A percentile compares a stretch with the other conserved stretches of the same genome.
Conservation (phyloP, 768 basidiomycete species). For the Mycena metata region DNA sequence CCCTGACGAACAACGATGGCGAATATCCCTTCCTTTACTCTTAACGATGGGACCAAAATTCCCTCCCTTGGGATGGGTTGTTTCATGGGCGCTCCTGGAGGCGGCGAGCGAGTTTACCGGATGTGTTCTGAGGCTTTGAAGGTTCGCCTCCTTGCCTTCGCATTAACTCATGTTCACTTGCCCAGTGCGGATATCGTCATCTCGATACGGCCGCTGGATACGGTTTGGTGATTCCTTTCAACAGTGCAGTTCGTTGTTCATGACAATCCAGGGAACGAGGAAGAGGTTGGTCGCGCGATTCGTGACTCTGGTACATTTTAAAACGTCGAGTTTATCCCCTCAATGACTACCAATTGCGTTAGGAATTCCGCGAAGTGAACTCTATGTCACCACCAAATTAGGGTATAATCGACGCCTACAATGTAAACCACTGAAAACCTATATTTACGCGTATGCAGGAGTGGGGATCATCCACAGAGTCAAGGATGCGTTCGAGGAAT, state of each 20-base stretch:
- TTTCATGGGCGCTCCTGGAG: slow-evolving; percentile 55
- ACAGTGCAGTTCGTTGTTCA: background rate
- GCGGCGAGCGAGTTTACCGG: slow-evolving; percentile 55
- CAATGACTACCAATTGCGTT: no score
- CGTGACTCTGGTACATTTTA: slow-evolving; percentile 53
- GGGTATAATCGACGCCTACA: slow-evolving; percentile 18
- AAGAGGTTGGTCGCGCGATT: slow-evolving; percentile 60
- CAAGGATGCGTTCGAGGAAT: slow-evolving; percentile 52
- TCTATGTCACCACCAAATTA: slow-evolving; percentile 68
- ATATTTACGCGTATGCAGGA: slow-evolving; percentile 25
- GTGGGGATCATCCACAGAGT: slow-evolving; percentile 50
- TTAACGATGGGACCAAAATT: slow-evolving; percentile 41
- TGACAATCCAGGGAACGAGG: slow-evolving; percentile 53
- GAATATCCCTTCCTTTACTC: slow-evolving; percentile 31
- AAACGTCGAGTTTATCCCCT: no score
- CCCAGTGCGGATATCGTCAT: slow-evolving; percentile 60
- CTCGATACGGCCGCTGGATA: slow-evolving; percentile 53
- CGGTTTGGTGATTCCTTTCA: no score
- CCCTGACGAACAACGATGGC: slow-evolving; percentile 19
- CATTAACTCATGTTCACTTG: background rate
- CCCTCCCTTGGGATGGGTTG: slow-evolving; percentile 47
- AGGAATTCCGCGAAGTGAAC: slow-evolving; percentile 51
- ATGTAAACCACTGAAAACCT: no score
- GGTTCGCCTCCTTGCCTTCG: slow-evolving; percentile 30
- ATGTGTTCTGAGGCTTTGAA: slow-evolving; percentile 54